These are phyloP conservation scores for Corchorus capsularis DNA, from an alignment of 345 rosid species.

Conservation along the genomic window DNA sequence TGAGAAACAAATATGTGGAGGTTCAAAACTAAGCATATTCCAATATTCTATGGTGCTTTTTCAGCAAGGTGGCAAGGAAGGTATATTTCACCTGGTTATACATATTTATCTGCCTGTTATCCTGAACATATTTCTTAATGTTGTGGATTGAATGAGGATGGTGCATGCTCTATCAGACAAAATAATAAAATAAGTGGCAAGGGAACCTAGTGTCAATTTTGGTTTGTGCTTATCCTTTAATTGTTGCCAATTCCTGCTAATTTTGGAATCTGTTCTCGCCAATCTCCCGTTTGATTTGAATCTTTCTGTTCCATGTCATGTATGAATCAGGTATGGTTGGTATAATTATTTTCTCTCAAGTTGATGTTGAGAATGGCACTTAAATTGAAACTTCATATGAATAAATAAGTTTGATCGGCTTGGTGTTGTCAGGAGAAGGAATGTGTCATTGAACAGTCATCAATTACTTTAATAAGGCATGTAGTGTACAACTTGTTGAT, in stretches of 20 bases:
- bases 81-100: constrained; percentile 34
- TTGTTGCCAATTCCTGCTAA: background rate
- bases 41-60: constrained; percentile 73
- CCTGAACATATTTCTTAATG: background rate
- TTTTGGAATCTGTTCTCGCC: background rate
- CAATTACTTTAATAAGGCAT: background rate
- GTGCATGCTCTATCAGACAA: background rate
- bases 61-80: constrained; percentile 51
- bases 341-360: background rate
- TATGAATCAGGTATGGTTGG: background rate
- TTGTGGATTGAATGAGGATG: background rate
- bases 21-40: constrained; percentile 60
- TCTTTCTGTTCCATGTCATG: background rate
- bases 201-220: background rate
- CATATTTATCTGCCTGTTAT: constrained; percentile 7
- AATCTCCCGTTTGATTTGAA: background rate
- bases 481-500: background rate
- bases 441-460: background rate
- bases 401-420: background rate
- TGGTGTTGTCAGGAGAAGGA: background rate
- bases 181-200: background rate
- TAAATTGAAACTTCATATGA: background rate
- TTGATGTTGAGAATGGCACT: background rate
- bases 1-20: constrained; percentile 75
- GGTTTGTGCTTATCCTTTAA: background rate